phyloP scores from a whole-genome alignment of 2,329 filamentous ascomycete species.

The Leptographium procerum region DNA sequence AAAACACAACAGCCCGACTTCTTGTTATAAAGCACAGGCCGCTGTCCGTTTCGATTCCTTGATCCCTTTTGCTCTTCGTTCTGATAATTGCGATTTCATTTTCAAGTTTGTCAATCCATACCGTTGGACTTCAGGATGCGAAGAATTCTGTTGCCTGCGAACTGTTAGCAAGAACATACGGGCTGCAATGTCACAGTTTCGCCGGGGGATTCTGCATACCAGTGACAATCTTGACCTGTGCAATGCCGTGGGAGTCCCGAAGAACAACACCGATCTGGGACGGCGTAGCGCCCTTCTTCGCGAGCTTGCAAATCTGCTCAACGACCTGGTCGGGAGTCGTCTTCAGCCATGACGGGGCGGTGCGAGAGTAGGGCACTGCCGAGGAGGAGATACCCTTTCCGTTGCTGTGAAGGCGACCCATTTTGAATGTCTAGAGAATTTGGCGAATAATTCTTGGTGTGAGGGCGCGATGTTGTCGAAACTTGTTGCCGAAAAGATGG shows the following conservation, averaged over 20 bases:
- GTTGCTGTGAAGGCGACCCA: conserved; percentile 98
- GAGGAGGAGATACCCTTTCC: conserved; percentile 98
- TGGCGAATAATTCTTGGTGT: conserved; percentile 5
- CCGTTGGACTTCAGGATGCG: conserved; percentile 95
- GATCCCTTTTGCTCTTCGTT: not conserved
- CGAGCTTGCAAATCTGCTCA: conserved; percentile 98
- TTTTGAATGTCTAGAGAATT: conserved; percentile 42
- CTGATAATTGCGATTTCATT: not conserved
- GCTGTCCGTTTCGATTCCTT: not conserved
- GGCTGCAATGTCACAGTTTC: not conserved
- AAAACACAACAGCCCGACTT: not conserved
- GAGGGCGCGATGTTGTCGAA: not conserved
- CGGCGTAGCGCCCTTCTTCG: conserved; percentile 96
- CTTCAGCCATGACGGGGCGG: conserved; percentile 91
- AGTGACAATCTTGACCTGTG: conserved; percentile 95
- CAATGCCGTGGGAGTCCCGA: conserved; percentile 94
- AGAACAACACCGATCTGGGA: conserved; percentile 99
- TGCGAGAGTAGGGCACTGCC: conserved; percentile 93
- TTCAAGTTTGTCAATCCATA: conserved; percentile 48
- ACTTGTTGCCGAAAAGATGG: not conserved
- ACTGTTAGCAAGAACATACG: conserved; percentile 7
- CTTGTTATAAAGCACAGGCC: not conserved
- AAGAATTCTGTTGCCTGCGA: conserved; percentile 96
- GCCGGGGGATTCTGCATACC: conserved; percentile 46
- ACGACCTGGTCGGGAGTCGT: conserved; percentile 97